Percentiles rank a stretch among this genome's conserved stretches.
Conservation (phyloP, 495 filamentous ascomycete species). For the Neurospora cerealis region DNA sequence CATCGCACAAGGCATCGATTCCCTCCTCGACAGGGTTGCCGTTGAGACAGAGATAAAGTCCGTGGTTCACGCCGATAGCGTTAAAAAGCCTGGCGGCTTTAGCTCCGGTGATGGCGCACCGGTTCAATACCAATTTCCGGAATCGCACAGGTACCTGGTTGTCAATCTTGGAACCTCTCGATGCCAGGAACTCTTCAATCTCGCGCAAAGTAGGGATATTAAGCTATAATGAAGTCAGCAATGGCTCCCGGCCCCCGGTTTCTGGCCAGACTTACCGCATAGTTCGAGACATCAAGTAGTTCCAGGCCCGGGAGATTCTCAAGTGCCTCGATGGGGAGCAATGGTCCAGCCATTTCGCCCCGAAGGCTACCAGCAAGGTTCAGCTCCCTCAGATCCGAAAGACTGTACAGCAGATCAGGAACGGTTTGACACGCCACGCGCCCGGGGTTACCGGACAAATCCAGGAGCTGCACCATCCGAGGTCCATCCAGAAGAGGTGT, state of each 20-base stretch:
- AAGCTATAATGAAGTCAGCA: conserved; percentile 22
- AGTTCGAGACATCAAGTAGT: conserved; percentile 68
- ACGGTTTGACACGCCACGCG: conserved; percentile 42
- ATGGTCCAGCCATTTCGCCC: conserved; percentile 39
- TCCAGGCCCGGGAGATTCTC: conserved; percentile 14
- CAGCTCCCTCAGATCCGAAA: conserved; percentile 37
- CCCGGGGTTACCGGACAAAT: conserved; percentile 62
- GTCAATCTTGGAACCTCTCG: conserved; percentile 44
- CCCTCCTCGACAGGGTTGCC: conserved; percentile 75
- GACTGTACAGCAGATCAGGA: conserved; percentile 10
- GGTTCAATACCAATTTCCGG: conserved; percentile 59
- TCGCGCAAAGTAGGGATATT: conserved; percentile 47
- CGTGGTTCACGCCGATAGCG: conserved; percentile 55
- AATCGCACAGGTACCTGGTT: conserved; percentile 55
- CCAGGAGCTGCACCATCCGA: conserved; percentile 38
- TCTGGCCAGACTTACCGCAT: conserved; percentile 36
- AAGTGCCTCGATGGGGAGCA: conserved; percentile 17
- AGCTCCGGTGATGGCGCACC: conserved; percentile 69
- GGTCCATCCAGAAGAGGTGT: conserved; percentile 28
- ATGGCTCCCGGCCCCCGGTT: neutral
- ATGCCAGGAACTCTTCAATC: conserved; percentile 30
- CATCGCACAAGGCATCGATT: conserved; percentile 53
- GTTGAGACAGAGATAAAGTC: conserved; percentile 68
- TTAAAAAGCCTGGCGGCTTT: conserved; percentile 71
- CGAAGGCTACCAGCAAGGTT: conserved; percentile 72